A percentile compares a stretch with the other conserved stretches of the same genome.
Conservation (phyloP, 768 basidiomycete genomes). For the Lentinula aciculospora region DNA sequence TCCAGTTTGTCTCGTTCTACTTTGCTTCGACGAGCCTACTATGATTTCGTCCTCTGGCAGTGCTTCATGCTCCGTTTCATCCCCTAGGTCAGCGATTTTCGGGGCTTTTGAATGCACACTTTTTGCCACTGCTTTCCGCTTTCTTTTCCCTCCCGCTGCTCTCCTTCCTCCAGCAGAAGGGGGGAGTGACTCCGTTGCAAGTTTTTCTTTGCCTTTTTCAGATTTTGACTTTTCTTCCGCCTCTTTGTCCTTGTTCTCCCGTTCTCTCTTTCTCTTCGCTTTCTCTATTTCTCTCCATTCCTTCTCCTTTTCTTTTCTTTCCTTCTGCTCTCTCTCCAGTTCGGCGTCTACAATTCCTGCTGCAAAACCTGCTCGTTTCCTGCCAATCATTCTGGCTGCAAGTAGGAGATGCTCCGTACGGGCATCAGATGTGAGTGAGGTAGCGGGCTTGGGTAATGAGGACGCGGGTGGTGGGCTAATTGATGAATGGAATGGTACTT, state of each 20-base stretch:
- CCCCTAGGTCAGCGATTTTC: background rate
- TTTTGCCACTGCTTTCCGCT: background rate
- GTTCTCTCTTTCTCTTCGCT: background rate
- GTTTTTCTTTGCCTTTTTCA: background rate
- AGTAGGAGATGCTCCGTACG: conserved; percentile 65
- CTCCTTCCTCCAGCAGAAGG: background rate
- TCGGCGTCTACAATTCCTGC: conserved; percentile 43
- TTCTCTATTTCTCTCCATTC: conserved; percentile 18
- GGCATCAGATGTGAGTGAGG: conserved; percentile 51
- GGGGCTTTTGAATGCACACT: background rate
- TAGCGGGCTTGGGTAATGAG: conserved; percentile 10
- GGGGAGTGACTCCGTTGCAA: background rate
- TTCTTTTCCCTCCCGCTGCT: background rate
- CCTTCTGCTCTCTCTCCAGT: conserved; percentile 32
- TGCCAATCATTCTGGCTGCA: conserved; percentile 66
- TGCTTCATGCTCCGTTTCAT: background rate
- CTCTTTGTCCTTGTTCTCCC: background rate
- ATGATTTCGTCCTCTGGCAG: background rate
- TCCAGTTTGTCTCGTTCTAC: background rate
- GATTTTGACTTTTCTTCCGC: background rate
- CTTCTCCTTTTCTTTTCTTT: conserved; percentile 18
- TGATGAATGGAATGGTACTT: background rate
- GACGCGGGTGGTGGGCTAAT: conserved; percentile 6
- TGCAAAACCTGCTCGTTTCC: conserved; percentile 50
- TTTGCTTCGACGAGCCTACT: background rate